Percentiles rank a stretch among this genome's conserved stretches.
Conservation (phyloP, 148 eudicot genomes). For the Beta vulgaris region DNA sequence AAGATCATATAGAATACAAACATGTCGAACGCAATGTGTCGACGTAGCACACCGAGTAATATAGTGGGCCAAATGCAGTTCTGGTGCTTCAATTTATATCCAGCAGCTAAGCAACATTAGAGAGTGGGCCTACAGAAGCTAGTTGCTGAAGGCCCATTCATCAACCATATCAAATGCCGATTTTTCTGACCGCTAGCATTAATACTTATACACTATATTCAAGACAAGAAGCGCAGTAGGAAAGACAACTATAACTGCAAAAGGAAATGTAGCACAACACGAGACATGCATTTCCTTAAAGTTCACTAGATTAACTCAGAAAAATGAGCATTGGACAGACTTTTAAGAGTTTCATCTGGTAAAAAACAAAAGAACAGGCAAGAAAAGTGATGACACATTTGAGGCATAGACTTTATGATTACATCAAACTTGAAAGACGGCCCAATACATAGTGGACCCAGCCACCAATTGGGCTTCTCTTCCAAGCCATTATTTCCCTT, state of each 20-base stretch:
- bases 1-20: neutral
- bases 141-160: neutral
- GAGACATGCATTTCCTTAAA: slow-evolving; percentile 1
- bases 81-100: neutral
- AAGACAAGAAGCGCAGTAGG: neutral
- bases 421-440: neutral
- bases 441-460: slow-evolving; percentile 1
- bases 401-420: neutral
- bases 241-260: slow-evolving; percentile 1
- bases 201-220: neutral
- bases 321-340: neutral
- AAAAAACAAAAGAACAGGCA: neutral
- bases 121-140: neutral
- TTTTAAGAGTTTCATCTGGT: neutral
- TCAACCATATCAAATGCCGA: neutral
- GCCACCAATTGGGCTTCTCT: neutral
- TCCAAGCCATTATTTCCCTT: too few species aligned
- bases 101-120: neutral
- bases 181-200: neutral
- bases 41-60: neutral
- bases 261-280: slow-evolving; percentile 2
- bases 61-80: neutral
- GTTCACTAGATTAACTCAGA: neutral
- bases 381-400: neutral
- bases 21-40: neutral